These are phyloP conservation scores for Suhomyces coccinellae DNA, from an alignment of 1,139 yeast genomes.

Conservation along the genomic window DNA sequence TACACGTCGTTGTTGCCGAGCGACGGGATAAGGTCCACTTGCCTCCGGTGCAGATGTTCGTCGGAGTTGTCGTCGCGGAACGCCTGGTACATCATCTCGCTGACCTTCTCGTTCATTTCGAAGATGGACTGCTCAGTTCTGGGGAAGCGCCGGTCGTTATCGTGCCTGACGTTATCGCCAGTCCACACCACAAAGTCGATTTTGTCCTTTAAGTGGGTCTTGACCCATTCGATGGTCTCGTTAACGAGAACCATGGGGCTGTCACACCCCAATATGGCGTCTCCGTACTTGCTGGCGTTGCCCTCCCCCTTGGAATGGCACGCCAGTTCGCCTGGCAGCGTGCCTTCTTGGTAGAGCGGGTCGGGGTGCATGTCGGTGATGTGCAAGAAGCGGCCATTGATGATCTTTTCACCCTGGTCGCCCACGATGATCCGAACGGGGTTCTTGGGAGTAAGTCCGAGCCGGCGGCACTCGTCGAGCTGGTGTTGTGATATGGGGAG, in stretches of 20 bases:
- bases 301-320: slow-evolving; percentile 59
- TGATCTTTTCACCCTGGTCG: slow-evolving; percentile 28
- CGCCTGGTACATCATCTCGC: slow-evolving; percentile 49
- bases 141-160: slow-evolving; percentile 71
- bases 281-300: slow-evolving; percentile 69
- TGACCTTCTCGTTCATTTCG: slow-evolving; percentile 64
- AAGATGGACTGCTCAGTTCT: slow-evolving; percentile 71
- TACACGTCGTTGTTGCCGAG: slow-evolving; percentile 86
- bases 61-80: slow-evolving; percentile 43
- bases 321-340: slow-evolving; percentile 20
- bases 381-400: slow-evolving; percentile 78
- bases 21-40: slow-evolving; percentile 61
- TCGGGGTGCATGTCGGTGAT: slow-evolving; percentile 88
- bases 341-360: slow-evolving; percentile 59
- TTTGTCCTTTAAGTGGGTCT: slow-evolving; percentile 62
- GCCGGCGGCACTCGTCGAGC: slow-evolving; percentile 13
- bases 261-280: slow-evolving; percentile 73
- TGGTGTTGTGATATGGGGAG: slow-evolving; percentile 4
- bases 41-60: slow-evolving; percentile 46
- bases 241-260: slow-evolving; percentile 63
- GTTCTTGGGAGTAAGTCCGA: slow-evolving; percentile 36
- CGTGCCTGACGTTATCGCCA: slow-evolving; percentile 86
- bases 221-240: slow-evolving; percentile 67
- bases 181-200: slow-evolving; percentile 89
- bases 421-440: slow-evolving; percentile 29